Evolutionary conservation across 805 yeast genomes (phyloP).

Genomic region (Candida awuae): DNA sequence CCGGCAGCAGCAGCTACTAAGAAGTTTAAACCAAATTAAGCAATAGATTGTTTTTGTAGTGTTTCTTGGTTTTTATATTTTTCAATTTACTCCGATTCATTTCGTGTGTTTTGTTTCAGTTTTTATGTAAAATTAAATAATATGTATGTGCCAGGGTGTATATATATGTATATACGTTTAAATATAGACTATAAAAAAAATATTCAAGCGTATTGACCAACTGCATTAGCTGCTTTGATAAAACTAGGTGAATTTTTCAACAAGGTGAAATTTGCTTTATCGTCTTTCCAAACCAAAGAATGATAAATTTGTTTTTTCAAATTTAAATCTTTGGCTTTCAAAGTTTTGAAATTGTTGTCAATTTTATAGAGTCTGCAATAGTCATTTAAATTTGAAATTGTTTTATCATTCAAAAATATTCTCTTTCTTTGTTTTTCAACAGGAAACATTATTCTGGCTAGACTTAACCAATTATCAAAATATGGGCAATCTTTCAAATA

Average conservation of each 20-base stretch:
- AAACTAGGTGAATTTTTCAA: background rate
- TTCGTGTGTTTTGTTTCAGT: too few relatives aligned
- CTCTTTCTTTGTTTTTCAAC: background rate
- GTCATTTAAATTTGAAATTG: conserved; percentile 12
- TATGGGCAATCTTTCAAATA: conserved; percentile 16
- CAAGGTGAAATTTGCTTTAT: background rate
- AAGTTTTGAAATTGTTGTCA: conserved; percentile 10
- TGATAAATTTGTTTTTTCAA: conserved; percentile 12
- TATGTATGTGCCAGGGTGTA: background rate
- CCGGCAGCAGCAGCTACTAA: too few relatives aligned
- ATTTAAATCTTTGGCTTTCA: conserved; percentile 10
- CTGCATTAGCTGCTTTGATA: conserved; percentile 9
- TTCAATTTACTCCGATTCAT: too few relatives aligned
- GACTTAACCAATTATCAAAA: conserved; percentile 22
- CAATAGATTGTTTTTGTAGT: too few relatives aligned
- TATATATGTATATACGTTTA: background rate
- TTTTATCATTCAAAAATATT: background rate
- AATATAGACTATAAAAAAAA: background rate
- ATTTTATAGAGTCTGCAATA: conserved; percentile 21
- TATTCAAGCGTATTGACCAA: conserved; percentile 2
- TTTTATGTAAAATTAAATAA: too few relatives aligned
- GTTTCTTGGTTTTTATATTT: too few relatives aligned
- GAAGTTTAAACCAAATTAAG: too few relatives aligned
- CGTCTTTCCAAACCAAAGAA: conserved; percentile 17
- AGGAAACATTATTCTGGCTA: conserved; percentile 14